Percentiles rank a stretch among this genome's conserved stretches.
Evolutionary conservation across 495 filamentous ascomycete genomes (phyloP).

Genomic region (Neurospora discreta): DNA sequence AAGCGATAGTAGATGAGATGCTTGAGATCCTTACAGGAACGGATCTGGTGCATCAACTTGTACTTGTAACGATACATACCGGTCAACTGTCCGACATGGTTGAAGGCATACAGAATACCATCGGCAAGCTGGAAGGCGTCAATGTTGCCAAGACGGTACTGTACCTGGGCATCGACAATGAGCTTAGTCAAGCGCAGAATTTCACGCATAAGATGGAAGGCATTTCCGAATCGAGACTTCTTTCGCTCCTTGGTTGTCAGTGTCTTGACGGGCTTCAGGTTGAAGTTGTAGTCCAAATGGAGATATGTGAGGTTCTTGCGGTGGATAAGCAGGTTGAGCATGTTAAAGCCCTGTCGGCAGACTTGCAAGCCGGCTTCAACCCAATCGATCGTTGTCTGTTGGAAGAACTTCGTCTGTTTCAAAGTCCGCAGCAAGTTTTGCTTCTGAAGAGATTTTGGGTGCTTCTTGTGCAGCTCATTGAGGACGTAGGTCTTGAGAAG

Average conservation of each 20-base stretch:
- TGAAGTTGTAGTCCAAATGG: conserved; percentile 99
- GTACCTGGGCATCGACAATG: conserved; percentile 97
- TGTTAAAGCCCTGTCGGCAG: conserved; percentile 97
- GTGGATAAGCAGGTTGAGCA: conserved; percentile 97
- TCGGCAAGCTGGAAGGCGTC: conserved; percentile 98
- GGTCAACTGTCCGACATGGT: conserved; percentile 96
- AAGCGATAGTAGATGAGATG: conserved; percentile 99
- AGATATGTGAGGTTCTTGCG: conserved; percentile 98
- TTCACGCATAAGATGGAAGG: conserved; percentile 98
- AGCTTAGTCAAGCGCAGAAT: conserved; percentile 96
- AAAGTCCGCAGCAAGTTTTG: conserved; percentile 83
- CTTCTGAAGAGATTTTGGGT: conserved; percentile 88
- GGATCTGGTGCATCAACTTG: conserved; percentile 99
- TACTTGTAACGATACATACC: conserved; percentile 99
- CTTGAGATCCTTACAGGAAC: conserved; percentile 98
- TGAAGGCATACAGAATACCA: conserved; percentile 97
- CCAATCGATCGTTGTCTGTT: conserved; percentile 99
- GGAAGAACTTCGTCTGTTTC: conserved; percentile 97
- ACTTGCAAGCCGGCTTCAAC: conserved; percentile 98
- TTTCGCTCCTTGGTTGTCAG: conserved; percentile 98
- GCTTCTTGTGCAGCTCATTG: conserved; percentile 91
- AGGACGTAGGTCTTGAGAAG: conserved; percentile 92
- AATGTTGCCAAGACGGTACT: conserved; percentile 96
- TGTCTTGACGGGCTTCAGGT: conserved; percentile 97
- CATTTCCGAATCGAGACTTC: conserved; percentile 98